Evolutionary conservation across 2,329 filamentous ascomycete genomes (phyloP).

Genomic region (Alternaria sp.): DNA sequence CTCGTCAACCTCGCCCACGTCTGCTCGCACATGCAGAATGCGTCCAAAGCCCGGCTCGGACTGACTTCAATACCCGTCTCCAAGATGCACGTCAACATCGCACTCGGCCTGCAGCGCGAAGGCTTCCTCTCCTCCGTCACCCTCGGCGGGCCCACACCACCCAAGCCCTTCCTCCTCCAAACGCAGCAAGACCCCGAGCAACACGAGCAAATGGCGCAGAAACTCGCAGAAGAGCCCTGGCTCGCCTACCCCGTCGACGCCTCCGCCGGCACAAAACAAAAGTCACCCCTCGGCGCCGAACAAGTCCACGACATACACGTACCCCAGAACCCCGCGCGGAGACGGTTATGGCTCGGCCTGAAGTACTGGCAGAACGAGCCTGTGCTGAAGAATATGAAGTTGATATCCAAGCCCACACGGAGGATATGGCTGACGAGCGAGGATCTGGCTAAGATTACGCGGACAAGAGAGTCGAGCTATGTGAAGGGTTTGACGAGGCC

Average conservation of each 20-base stretch:
- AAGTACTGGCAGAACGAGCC: conserved; percentile 89
- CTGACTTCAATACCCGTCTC: conserved; percentile 82
- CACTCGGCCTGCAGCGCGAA: conserved; percentile 78
- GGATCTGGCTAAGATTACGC: conserved; percentile 68
- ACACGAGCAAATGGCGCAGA: conserved; percentile 39
- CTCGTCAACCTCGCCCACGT: conserved; percentile 77
- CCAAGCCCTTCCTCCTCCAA: conserved; percentile 43
- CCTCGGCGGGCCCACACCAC: conserved; percentile 68
- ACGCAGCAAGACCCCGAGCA: conserved; percentile 36
- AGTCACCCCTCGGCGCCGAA: conserved; percentile 25
- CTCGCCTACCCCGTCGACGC: conserved; percentile 32
- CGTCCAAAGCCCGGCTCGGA: conserved; percentile 79
- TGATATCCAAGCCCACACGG: conserved; percentile 77
- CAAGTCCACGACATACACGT: conserved; percentile 34
- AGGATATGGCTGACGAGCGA: conserved; percentile 69
- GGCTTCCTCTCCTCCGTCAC: conserved; percentile 84
- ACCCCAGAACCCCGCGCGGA: conserved; percentile 69
- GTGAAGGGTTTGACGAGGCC: conserved; percentile 75
- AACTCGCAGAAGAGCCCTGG: conserved; percentile 51
- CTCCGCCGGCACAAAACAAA: conserved; percentile 2
- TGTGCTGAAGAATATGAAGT: conserved; percentile 70
- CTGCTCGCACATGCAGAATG: conserved; percentile 92
- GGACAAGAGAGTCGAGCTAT: conserved; percentile 70
- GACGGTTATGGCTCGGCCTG: conserved; percentile 84
- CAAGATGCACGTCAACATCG: conserved; percentile 78